Base-by-base conservation (phyloP, 1,284 basidiomycete species). In the Fomitopsis schrenkii region DNA sequence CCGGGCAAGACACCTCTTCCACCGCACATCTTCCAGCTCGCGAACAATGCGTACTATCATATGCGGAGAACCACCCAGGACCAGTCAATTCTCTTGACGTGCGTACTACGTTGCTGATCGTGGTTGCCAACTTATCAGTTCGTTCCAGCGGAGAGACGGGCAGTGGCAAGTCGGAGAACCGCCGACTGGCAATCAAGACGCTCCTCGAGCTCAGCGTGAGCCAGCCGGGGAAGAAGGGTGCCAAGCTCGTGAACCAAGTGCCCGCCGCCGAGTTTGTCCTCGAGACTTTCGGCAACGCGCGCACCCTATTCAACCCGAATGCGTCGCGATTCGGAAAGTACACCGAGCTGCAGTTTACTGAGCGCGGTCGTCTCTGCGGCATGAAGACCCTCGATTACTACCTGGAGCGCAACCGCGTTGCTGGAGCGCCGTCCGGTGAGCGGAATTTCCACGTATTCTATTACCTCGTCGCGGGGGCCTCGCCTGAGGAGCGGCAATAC, bases 401-500 rank as follows among this genome's bases (percentile, higher is more conserved):
- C 77, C 85, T 99, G 61, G 95, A 99, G 75, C 85, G 92, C 52
- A 91, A 89, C 62, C 86, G 94, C 17, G 93, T 97, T 19, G 83
- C 91, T 5, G 86, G 87, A 45, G 86, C 90, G 0, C 90, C 90
- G 3, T 90, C 85, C 0, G 94, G 94, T 59, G 94, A 97, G 75
- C 86, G 95, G 30, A 98, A 97, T 69, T 99, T 98, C 75, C 95
- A 98, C 75, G 93, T 97, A 54, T 97, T 98, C 76, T 97, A 98
- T 75, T 96, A 97, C 75, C 86, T 98, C 68, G 86, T 95, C 59
- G 90, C 94, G 1, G 97, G 97, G 45, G 94, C 95, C 1, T 86
- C 90, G 0, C 74, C 84, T 0, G 96, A 98, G 69, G 97, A 98
- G 73, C 80, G 93, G 44, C 83, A 90, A 48, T 93, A 96, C 73